These are phyloP conservation scores for Hemisphaericaspora lyxosophila DNA, from an alignment of 1,139 yeast species.

Conservation along the genomic window DNA sequence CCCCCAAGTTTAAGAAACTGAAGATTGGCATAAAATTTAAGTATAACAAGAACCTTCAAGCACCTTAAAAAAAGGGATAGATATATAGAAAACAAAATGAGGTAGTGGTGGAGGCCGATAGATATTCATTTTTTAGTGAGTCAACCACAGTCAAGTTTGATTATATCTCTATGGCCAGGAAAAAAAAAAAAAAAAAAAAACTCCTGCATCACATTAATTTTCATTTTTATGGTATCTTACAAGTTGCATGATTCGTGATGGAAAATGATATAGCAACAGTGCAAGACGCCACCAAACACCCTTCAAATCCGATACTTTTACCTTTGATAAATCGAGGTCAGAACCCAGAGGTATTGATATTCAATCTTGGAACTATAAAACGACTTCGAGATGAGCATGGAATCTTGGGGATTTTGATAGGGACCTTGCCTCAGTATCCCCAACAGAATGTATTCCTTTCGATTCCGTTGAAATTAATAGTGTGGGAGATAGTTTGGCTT, in stretches of 20 bases:
- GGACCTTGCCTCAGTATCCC: constrained; percentile 83
- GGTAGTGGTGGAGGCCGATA: no score
- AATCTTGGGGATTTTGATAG: constrained; percentile 73
- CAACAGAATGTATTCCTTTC: constrained; percentile 89
- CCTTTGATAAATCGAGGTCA: constrained; percentile 22
- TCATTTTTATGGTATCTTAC: neutral
- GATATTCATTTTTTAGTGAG: no score
- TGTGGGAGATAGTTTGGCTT: constrained; percentile 74
- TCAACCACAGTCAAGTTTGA: no score
- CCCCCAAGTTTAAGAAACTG: no score
- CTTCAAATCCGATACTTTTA: constrained; percentile 11
- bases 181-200: no score
- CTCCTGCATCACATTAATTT: neutral
- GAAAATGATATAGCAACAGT: neutral
- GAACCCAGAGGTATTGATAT: constrained; percentile 51
- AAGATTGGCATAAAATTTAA: no score
- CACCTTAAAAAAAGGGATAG: no score
- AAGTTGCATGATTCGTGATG: no score
- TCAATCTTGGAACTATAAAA: constrained; percentile 51
- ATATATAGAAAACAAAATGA: neutral
- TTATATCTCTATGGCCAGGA: no score
- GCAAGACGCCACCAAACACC: neutral
- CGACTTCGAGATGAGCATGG: constrained; percentile 48
- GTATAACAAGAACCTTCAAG: no score
- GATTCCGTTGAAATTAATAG: constrained; percentile 69